These are phyloP conservation scores for Sungouiozyma intestinalis DNA, from an alignment of 805 yeast genomes.

Conservation along the genomic window DNA sequence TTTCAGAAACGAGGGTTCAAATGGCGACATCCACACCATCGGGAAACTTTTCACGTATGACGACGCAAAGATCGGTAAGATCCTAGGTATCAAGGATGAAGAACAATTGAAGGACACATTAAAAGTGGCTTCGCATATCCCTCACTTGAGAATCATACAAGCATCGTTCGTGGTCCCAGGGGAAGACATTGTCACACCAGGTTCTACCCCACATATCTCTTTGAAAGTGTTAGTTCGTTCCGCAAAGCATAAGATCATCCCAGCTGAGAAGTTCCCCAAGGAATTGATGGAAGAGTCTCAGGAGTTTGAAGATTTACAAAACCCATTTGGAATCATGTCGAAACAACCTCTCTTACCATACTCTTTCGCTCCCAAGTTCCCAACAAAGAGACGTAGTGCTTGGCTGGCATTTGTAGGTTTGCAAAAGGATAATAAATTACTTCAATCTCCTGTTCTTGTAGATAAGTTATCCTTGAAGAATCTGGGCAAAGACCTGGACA, in stretches of 20 bases:
- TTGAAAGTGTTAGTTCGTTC: conserved; percentile 70
- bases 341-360: conserved; percentile 60
- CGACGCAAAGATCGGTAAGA: conserved; percentile 44
- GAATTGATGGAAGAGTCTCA: conserved; percentile 41
- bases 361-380: conserved; percentile 70
- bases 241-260: conserved; percentile 51
- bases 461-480: conserved; percentile 23
- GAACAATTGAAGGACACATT: conserved; percentile 39
- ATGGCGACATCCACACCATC: conserved; percentile 39
- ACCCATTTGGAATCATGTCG: conserved; percentile 58
- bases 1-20: conserved; percentile 22
- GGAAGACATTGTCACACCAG: conserved; percentile 58
- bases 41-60: conserved; percentile 59
- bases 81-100: conserved; percentile 43
- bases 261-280: conserved; percentile 28
- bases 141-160: conserved; percentile 53
- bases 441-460: conserved; percentile 45
- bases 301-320: conserved; percentile 53
- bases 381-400: conserved; percentile 36
- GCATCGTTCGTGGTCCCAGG: conserved; percentile 83
- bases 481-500: conserved; percentile 22
- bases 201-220: conserved; percentile 63
- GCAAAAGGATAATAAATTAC: conserved; percentile 72
- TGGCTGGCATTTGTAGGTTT: conserved; percentile 64
- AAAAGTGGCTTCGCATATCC: conserved; percentile 52